Base-by-base conservation (phyloP, 768 basidiomycete species). In the Rubroboletus satanas region DNA sequence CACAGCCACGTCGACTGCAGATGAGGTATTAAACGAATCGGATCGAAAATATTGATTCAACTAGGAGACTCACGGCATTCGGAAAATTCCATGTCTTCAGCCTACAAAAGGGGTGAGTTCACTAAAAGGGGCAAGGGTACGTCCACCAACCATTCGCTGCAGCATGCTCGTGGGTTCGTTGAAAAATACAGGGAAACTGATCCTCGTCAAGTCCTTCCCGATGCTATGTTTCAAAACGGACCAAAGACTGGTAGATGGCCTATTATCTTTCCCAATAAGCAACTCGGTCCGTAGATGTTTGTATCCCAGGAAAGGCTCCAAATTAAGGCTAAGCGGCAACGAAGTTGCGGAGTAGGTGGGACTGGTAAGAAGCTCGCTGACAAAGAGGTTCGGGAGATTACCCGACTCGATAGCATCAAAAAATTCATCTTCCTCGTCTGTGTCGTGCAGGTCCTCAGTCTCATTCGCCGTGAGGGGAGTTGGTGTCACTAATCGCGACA, bases 81-180 rank as follows among this genome's bases (percentile, higher is more conserved):
- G 1, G 90, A 87, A 72, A 95, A 97, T 70, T 97, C 95, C 92
- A 96, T 96, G 71, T 98, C 95, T 73, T 98, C 95, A 11, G 94
- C 90, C 80, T 78, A 41, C 18, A 59, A 50, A 42, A 6, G 3
- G 18, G 46, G 26, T 58, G 39, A 62, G 31, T 23, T 38, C 31
- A 12, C 47, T 23, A 11, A 44, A 37, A 35, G 31, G 36, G 9
- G 8, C 7, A 49, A 48, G 54, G 7, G 11, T 18, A 33, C 14
- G 7, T 7, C 4, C 7, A 71, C 77, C 47, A 61, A 84, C 88
- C 91, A 98, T 98, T 47, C 95, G 77, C 74, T 98, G 92, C 56
- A 98, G 69, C 95, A 98, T 98, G 65, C 91, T 94, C 46, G 94
- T 97, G 29, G 93, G 90, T 70, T 92, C 90, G 69, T 93, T 95